Percentiles rank a stretch among this genome's conserved stretches.
These are phyloP conservation scores for Blepharisma stoltei DNA, from an alignment of 73 alveolate genomes.

Conservation along the genomic window DNA sequence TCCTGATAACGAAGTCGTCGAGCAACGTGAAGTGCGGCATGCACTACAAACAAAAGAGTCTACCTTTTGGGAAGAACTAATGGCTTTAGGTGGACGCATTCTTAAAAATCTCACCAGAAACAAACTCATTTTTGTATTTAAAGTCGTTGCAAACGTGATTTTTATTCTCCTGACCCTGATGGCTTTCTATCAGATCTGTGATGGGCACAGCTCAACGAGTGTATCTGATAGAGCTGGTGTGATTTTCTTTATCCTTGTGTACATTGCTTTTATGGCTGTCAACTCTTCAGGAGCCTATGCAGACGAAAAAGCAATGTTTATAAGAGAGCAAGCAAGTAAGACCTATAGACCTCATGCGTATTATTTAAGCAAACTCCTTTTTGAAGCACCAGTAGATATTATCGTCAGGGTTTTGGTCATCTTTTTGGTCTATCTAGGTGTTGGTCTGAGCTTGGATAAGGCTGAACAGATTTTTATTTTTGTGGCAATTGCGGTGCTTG, in stretches of 20 bases:
- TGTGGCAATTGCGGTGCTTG: background rate
- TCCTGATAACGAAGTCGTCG: background rate
- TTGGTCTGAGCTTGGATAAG: background rate
- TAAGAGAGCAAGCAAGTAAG: constrained; percentile 22
- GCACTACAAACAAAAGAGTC: background rate
- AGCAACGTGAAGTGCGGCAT: background rate
- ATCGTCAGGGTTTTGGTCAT: background rate
- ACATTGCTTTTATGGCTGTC: constrained; percentile 3
- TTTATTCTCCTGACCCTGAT: background rate
- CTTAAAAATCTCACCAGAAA: background rate
- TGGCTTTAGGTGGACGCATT: background rate
- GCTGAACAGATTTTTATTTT: constrained; percentile 10
- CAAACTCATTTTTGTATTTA: background rate
- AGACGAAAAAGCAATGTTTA: constrained; percentile 19
- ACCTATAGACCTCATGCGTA: background rate
- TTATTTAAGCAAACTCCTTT: background rate
- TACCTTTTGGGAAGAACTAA: background rate
- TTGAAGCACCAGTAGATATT: background rate
- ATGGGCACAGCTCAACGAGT: background rate
- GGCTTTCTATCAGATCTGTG: constrained; percentile 8
- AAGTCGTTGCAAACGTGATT: background rate
- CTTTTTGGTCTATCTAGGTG: background rate
- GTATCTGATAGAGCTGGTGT: constrained; percentile 28
- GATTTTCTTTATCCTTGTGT: constrained; percentile 4
- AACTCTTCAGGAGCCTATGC: background rate